Percentiles rank a stretch among this genome's conserved stretches.
phyloP scores from a whole-genome alignment of 1,284 basidiomycete species.

The Trichosporon faecale region DNA sequence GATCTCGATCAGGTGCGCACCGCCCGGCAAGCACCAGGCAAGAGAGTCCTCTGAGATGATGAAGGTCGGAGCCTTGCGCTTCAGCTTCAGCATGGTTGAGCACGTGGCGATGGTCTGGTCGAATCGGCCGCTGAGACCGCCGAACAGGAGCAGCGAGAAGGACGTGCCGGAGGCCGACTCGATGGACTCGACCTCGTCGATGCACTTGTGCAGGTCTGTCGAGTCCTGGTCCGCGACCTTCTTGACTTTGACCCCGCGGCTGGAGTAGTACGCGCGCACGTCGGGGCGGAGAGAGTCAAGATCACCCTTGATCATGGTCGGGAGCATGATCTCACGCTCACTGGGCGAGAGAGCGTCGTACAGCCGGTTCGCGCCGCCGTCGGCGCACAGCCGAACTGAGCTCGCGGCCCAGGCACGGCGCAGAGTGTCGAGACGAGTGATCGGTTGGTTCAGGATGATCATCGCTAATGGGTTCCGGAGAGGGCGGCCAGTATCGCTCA shows the following conservation, averaged over 20 bases:
- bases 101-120: slow-evolving; percentile 93
- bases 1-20: slow-evolving; percentile 71
- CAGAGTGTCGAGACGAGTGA: slow-evolving; percentile 62
- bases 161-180: slow-evolving; percentile 56
- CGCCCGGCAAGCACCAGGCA: slow-evolving; percentile 83
- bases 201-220: slow-evolving; percentile 93
- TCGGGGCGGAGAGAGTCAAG: slow-evolving; percentile 80
- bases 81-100: slow-evolving; percentile 75
- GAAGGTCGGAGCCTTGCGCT: slow-evolving; percentile 63
- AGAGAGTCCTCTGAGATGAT: slow-evolving; percentile 81
- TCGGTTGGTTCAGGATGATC: slow-evolving; percentile 85
- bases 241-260: slow-evolving; percentile 66
- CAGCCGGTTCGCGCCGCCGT: slow-evolving; percentile 89
- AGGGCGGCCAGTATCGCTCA: slow-evolving; percentile 16
- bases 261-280: slow-evolving; percentile 66
- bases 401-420: slow-evolving; percentile 66
- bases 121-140: slow-evolving; percentile 83
- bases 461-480: slow-evolving; percentile 56
- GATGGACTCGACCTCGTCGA: slow-evolving; percentile 60
- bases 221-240: slow-evolving; percentile 72
- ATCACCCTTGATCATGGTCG: slow-evolving; percentile 88
- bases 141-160: slow-evolving; percentile 74
- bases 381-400: slow-evolving; percentile 65
- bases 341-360: slow-evolving; percentile 60
- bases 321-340: slow-evolving; percentile 57